Conservation (phyloP, 139 green algal genomes). For the Spirogloea muscicola region DNA sequence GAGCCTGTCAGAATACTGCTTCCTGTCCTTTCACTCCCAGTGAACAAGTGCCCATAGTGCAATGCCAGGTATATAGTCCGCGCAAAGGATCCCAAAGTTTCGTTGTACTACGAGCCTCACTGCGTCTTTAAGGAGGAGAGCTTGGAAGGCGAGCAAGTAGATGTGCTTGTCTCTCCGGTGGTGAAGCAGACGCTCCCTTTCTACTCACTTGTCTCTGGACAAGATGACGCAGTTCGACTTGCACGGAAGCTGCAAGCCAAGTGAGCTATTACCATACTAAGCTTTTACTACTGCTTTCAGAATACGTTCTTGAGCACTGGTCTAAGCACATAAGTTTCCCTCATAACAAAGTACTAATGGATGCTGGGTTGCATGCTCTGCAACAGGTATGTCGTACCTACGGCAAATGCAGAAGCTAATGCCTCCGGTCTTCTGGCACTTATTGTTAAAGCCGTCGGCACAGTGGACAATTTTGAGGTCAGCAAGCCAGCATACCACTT, state of each 20-base stretch:
- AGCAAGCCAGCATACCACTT: too few relatives aligned
- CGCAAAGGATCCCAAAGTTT: not conserved
- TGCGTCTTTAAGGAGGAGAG: constrained; percentile 31
- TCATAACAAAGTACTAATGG: not conserved
- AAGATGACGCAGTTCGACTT: constrained; percentile 26
- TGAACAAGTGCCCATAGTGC: not conserved
- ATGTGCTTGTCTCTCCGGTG: constrained; percentile 28
- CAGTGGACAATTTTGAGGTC: constrained; percentile 17
- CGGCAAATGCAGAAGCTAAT: constrained; percentile 27
- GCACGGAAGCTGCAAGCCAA: constrained; percentile 2
- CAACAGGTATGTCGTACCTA: constrained; percentile 22
- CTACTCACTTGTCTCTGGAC: constrained; percentile 30
- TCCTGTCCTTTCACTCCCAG: not conserved
- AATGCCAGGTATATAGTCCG: constrained; percentile 33
- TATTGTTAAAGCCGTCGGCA: constrained; percentile 1
- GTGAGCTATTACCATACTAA: constrained; percentile 4
- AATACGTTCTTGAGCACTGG: not conserved
- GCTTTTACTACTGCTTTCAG: not conserved
- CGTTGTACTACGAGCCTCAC: constrained; percentile 41
- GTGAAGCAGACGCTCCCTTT: constrained; percentile 26
- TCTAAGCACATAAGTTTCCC: not conserved
- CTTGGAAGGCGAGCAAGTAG: constrained; percentile 20
- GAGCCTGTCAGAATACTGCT: not conserved
- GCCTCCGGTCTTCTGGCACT: constrained; percentile 6
- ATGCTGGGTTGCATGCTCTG: not conserved